Evolutionary conservation across 164 flowering plant genomes (phyloP), one percentile per base, ranked within the genome.

Genomic region (Pachysandra terminalis): DNA sequence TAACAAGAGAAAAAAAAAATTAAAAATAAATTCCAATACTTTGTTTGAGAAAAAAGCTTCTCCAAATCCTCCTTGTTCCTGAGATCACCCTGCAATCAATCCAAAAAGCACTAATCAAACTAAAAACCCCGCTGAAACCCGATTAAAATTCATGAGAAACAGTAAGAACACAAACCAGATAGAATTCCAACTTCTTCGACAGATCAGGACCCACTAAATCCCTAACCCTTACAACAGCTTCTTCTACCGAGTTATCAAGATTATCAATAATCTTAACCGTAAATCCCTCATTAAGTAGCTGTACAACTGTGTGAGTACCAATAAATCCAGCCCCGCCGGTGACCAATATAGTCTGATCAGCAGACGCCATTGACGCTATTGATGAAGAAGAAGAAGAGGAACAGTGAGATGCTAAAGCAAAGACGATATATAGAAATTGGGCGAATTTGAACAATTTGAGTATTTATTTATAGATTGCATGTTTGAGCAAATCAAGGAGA

Each of bases 301-400:
- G 93, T 53, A 93, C 81, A 24, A 84, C 96, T 25, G 95, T 89
- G 82, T 93, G 98, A 28, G 86, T 83, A 21, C 98, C 98, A 49
- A 93, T 93, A 76, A 90, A 93, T 0, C 98, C 98, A 52, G 98
- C 98, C 0, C 98, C 98, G 6, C 98, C 98, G 19, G 97, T 93
- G 5, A 93, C 97, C n/a, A 93, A 79, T 49, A 91, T 81, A 27
- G 66, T 77, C 70, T 73, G 70, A 28, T 71, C 72, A 12, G 57
- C 25, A 21, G 26, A 17, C 63, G 72, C 76, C 6, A 26, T 19
- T 53, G 63, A 61, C 37, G 70, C 80, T 82, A 78, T 80, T 35
- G 59, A 16, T 3, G 48, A 40, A 19, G 28, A n/a, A 49, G 23
- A 61, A 41, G 58, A 69, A 60, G 22, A 21, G 24, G 54, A 55